Evolutionary conservation across 2,329 filamentous ascomycete genomes (phyloP), one percentile per base, ranked within the genome.

Genomic region (Pyrenochaeta sp.): DNA sequence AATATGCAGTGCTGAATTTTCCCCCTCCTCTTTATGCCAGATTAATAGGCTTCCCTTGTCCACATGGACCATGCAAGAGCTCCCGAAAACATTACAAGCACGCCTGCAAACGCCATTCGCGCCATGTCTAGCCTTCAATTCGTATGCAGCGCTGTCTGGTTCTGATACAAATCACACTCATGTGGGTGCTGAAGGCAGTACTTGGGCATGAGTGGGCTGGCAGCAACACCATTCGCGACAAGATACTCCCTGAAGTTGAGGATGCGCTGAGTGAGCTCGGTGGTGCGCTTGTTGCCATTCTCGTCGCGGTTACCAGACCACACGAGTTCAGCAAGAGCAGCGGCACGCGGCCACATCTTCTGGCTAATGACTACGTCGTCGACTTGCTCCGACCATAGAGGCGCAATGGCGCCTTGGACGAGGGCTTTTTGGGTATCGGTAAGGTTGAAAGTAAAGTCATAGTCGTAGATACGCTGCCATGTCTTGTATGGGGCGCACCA

Each of bases 401-500:
- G 81, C 0, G 82, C 78, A 32, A 80, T 77, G 23, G 78, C 81
- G n/a, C 83, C 83, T 17, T 83, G 75, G 17, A 85, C 66, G 49
- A 82, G 83, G 42, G 75, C 71, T 32, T 78, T 78, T 59, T 85
- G 77, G 0, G 67, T 58, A 0, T 71, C 72, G 1, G 81, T 82
- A 7, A 85, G 77, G 58, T 79, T 80, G 40, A 68, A 56, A 0
- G 81, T 81, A 66, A 85, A 85, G 72, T 85, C 83, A 67, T 80
- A 85, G 75, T 83, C 77, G 72, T 85, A 85, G 71, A 85, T 84
- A 43, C 83, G 82, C 67, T 85, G 83, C 82, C 82, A 85, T 17
- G 82, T 84, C 69, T 85, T 85, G 77, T 85, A 85, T 0, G 83
- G 83, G 0, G 78, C 80, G 63, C 83, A 85, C 83, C 83, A 85